These are phyloP conservation scores for Cicer yamashitae DNA, from an alignment of 306 rosid genomes.

Conservation along the genomic window DNA sequence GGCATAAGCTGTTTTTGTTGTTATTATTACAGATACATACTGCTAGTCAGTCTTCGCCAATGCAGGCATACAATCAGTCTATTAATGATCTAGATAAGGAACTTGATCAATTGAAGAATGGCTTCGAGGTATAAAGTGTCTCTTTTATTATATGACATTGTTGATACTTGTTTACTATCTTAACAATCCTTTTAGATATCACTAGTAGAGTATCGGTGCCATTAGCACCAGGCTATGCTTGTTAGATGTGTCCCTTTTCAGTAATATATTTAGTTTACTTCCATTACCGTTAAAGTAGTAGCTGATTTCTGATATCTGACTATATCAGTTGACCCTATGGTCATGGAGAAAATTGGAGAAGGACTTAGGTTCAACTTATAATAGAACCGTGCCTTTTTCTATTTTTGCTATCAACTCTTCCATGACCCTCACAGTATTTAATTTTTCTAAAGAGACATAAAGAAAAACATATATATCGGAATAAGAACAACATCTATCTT, in stretches of 20 bases:
- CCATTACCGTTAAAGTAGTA: constrained; percentile 2
- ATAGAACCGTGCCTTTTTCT: no score
- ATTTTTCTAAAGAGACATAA: no score
- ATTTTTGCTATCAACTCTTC: no score
- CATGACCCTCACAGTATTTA: no score
- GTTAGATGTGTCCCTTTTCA: not conserved
- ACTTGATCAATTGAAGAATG: constrained; percentile 75
- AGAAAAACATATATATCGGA: no score
- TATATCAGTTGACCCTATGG: not conserved
- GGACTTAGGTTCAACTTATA: no score
- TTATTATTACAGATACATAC: constrained; percentile 75
- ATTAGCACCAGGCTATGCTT: constrained; percentile 9
- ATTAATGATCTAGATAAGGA: constrained; percentile 91
- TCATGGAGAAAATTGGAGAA: no score
- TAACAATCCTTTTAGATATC: not conserved
- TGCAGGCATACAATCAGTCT: constrained; percentile 97
- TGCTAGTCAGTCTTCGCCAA: constrained; percentile 88
- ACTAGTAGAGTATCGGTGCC: not conserved
- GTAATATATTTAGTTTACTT: not conserved
- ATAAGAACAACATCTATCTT: no score
- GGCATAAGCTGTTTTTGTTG: constrained; percentile 13
- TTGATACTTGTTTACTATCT: constrained; percentile 20
- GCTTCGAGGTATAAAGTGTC: constrained; percentile 66
- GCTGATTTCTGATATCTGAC: constrained; percentile 14
- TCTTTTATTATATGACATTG: not conserved